Percentiles rank a stretch among this genome's conserved stretches.
These are phyloP conservation scores for Durio zibethinus DNA, from an alignment of 345 rosid genomes.

Conservation along the genomic window DNA sequence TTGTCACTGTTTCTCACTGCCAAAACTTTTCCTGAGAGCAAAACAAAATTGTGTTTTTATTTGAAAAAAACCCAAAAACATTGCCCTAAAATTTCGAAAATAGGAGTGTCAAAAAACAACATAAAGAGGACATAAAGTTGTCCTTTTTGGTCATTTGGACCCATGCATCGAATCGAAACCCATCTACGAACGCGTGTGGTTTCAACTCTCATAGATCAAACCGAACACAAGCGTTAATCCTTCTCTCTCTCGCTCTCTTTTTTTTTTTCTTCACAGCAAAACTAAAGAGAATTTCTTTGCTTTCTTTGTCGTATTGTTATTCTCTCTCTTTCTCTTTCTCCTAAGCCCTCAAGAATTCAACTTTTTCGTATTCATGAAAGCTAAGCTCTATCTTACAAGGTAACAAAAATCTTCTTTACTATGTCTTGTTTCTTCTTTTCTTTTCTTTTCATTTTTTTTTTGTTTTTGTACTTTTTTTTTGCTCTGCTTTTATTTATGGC, in stretches of 20 bases:
- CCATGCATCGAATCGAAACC: conserved; percentile 17
- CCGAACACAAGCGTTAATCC: conserved; percentile 27
- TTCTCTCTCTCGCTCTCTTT: conserved; percentile 9
- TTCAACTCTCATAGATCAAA: conserved; percentile 26
- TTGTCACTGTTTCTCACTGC: not conserved
- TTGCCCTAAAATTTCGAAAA: conserved; percentile 16
- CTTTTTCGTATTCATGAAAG: conserved; percentile 23
- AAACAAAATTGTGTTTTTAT: not conserved
- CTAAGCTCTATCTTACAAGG: conserved; percentile 25
- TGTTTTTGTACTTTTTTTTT: conserved; percentile 10
- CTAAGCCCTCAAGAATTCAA: conserved; percentile 29
- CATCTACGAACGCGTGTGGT: conserved; percentile 30
- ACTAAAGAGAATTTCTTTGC: conserved; percentile 2
- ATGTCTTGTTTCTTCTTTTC: not conserved
- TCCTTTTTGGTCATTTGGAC: conserved; percentile 19
- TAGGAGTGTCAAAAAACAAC: not conserved
- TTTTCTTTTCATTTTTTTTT: not conserved
- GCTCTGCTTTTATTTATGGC: conserved; percentile 18
- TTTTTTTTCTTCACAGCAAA: not conserved
- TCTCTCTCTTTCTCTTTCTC: conserved; percentile 6
- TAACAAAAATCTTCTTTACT: conserved; percentile 24
- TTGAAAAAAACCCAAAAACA: not conserved
- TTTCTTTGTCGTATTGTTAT: not conserved
- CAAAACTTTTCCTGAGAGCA: not conserved
- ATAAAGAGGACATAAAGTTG: not conserved